These are phyloP conservation scores for Liriodendron chinense DNA, from an alignment of 164 flowering plant species.

Conservation along the genomic window DNA sequence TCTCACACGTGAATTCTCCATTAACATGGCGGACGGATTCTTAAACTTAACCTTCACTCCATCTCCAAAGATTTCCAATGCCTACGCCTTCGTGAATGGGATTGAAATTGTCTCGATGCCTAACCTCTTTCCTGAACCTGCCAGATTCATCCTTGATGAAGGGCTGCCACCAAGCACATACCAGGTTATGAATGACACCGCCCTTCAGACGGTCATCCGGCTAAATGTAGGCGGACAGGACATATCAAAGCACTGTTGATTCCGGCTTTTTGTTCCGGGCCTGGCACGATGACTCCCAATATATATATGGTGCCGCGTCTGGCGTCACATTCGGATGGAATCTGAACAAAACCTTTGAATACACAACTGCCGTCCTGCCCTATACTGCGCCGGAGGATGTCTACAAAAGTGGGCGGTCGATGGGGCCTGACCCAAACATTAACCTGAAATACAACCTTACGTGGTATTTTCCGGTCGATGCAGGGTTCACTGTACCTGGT, in stretches of 20 bases:
- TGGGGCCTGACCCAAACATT: neutral
- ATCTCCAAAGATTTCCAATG: no score
- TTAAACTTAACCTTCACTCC: slow-evolving; percentile 45
- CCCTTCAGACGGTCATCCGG: slow-evolving; percentile 65
- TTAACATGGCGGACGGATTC: slow-evolving; percentile 26
- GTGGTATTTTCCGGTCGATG: slow-evolving; percentile 66
- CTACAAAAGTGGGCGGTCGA: neutral
- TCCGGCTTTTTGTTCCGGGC: slow-evolving; percentile 28
- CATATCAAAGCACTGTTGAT: slow-evolving; percentile 20
- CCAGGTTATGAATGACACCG: slow-evolving; percentile 51
- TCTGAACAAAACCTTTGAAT: slow-evolving; percentile 25
- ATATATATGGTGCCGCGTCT: slow-evolving; percentile 26
- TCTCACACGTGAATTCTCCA: slow-evolving; percentile 40
- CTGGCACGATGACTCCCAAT: slow-evolving; percentile 56
- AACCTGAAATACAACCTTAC: slow-evolving; percentile 31
- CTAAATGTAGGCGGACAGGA: slow-evolving; percentile 81
- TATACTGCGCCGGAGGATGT: slow-evolving; percentile 5
- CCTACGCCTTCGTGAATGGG: slow-evolving; percentile 87
- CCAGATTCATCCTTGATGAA: slow-evolving; percentile 21
- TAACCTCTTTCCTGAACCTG: slow-evolving; percentile 44
- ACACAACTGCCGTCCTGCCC: slow-evolving; percentile 10
- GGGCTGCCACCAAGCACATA: slow-evolving; percentile 13
- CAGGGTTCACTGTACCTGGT: slow-evolving; percentile 69
- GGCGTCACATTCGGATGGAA: slow-evolving; percentile 39
- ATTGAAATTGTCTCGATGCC: slow-evolving; percentile 88